Evolutionary conservation across 208 protist genomes (phyloP).

Genomic region (Wallacemonas sp.): DNA sequence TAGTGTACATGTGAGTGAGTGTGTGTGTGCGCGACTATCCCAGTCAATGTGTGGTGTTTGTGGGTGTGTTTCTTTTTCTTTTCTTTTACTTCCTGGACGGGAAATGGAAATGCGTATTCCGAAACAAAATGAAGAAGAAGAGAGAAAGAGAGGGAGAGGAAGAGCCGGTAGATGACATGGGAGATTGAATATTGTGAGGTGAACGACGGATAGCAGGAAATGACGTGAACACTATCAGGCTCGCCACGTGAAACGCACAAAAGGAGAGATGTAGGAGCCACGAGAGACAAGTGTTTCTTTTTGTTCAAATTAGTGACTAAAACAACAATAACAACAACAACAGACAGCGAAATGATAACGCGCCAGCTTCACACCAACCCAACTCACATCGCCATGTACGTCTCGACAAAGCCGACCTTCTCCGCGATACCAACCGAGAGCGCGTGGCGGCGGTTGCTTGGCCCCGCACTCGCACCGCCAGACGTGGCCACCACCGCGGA

Average conservation of each 20-base stretch:
- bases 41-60: neutral
- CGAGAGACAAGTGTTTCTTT: too few species aligned
- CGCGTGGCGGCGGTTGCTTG: conserved; percentile 32
- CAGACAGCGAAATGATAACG: neutral
- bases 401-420: conserved; percentile 60
- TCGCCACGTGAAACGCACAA: too few species aligned
- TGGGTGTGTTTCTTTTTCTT: neutral
- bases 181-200: too few species aligned
- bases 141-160: conserved; percentile 1
- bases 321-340: neutral
- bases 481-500: conserved; percentile 24
- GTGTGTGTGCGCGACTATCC: too few species aligned
- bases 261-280: too few species aligned
- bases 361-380: too few species aligned
- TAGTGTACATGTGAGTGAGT: neutral
- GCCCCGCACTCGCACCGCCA: conserved; percentile 8
- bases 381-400: conserved; percentile 28
- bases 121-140: too few species aligned
- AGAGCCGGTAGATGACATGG: too few species aligned
- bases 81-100: neutral
- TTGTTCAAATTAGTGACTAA: neutral
- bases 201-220: too few species aligned
- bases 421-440: conserved; percentile 52
- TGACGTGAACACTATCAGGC: too few species aligned
- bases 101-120: too few species aligned